These are phyloP conservation scores for Chaetomiaceae sp. DNA, from an alignment of 2,329 filamentous ascomycete species.

Conservation along the genomic window DNA sequence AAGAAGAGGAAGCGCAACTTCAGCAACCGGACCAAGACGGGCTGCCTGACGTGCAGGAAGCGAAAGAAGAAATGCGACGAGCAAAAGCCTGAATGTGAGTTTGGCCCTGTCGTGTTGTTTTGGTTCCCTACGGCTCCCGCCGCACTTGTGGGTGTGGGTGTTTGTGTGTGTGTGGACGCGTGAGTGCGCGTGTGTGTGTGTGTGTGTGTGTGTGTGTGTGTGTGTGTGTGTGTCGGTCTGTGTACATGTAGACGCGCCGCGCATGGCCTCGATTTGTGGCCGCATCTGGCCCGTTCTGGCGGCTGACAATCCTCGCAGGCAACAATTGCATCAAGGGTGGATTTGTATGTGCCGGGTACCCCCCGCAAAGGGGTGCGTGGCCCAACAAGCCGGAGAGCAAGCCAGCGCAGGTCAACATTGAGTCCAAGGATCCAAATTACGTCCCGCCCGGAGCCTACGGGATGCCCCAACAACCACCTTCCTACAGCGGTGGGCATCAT, in stretches of 20 bases:
- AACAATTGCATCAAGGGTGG: conserved; percentile 87
- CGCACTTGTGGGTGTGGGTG: too few relatives aligned
- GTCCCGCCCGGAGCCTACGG: conserved; percentile 58
- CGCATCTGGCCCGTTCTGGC: conserved; percentile 13
- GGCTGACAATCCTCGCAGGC: conserved; percentile 44
- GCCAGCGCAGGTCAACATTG: conserved; percentile 65
- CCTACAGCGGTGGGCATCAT: conserved; percentile 25
- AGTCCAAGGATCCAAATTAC: conserved; percentile 73
- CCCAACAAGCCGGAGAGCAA: conserved; percentile 74
- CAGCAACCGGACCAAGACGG: conserved; percentile 92
- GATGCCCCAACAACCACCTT: conserved; percentile 47
- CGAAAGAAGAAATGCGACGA: conserved; percentile 99
- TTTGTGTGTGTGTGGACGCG: too few relatives aligned
- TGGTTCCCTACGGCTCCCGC: neutral
- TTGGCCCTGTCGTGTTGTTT: conserved; percentile 8
- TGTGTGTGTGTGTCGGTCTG: neutral
- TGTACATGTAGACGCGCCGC: too few relatives aligned
- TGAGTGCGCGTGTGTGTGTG: too few relatives aligned
- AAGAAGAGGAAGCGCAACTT: conserved; percentile 77
- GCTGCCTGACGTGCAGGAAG: conserved; percentile 84
- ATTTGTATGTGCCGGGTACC: conserved; percentile 89
- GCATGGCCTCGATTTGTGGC: conserved; percentile 21
- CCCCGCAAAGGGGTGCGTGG: conserved; percentile 71
- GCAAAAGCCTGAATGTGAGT: conserved; percentile 83
- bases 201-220: too few relatives aligned